phyloP scores from a whole-genome alignment of 2,329 filamentous ascomycete genomes.

The Calonectria ilicicola region DNA sequence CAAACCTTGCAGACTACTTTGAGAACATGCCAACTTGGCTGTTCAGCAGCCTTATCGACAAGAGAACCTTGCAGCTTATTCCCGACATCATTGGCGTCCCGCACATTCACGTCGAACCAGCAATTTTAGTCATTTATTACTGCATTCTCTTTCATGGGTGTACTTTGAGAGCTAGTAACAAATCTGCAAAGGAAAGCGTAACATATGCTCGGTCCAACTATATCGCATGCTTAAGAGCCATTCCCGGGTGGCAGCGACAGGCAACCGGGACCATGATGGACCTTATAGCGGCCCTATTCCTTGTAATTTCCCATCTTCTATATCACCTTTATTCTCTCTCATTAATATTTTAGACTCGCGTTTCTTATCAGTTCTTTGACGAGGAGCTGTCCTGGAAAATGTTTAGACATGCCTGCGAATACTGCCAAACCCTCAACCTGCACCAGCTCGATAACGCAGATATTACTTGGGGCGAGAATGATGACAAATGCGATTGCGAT shows the following conservation, averaged over 20 bases:
- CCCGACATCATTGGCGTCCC: constrained; percentile 36
- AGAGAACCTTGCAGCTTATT: constrained; percentile 43
- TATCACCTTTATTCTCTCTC: rapidly evolving
- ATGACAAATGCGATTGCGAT: constrained; percentile 31
- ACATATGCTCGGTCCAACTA: constrained; percentile 42
- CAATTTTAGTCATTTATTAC: constrained; percentile 20
- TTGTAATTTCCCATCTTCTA: constrained; percentile 24
- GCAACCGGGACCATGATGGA: constrained; percentile 46
- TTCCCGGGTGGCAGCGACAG: constrained; percentile 46
- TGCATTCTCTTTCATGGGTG: constrained; percentile 45
- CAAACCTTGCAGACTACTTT: constrained; percentile 41
- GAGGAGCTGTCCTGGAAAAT: constrained; percentile 47
- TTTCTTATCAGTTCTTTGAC: constrained; percentile 47
- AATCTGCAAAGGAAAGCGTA: constrained; percentile 17
- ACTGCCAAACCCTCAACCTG: constrained; percentile 45
- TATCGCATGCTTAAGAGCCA: constrained; percentile 43
- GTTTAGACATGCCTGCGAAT: constrained; percentile 45
- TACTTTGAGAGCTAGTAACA: constrained; percentile 36
- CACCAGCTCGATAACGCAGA: constrained; percentile 46
- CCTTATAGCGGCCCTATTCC: constrained; percentile 44
- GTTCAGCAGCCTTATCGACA: constrained; percentile 44
- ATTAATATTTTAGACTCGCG: constrained; percentile 38
- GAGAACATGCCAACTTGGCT: constrained; percentile 44
- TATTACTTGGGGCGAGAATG: constrained; percentile 18
- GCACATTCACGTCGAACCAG: constrained; percentile 19